Evolutionary conservation across 163 green algal genomes (phyloP), one percentile per base, ranked within the genome.

Genomic region (Scenedesmus sp.): DNA sequence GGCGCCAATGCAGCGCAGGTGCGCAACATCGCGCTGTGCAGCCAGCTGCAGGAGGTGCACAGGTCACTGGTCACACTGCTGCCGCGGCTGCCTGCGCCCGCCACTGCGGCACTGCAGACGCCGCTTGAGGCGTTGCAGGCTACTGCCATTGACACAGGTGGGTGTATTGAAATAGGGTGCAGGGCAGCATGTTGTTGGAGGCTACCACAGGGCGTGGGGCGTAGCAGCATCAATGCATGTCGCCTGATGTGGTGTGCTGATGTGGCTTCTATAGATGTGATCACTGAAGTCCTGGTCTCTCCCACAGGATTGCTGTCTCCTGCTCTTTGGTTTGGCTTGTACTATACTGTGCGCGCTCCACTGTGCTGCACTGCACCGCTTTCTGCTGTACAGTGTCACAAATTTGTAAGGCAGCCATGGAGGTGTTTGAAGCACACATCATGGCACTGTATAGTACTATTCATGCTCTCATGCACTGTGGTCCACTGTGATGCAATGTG

Each of bases 21-120:
- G 93, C 94, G 97, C 88, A 99, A 99, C 95, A 97, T 98, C 66
- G 90, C 95, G 20, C 95, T 99, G 54, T 97, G 95, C 90, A 96
- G 95, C 20, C 94, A 96, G 89, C 93, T 99, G 88, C 96, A 99
- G 90, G 98, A 98, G 93, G 96, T 98, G 88, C 95, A 98, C 92
- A 91, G 89, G 79, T 96, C 96, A 20, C 84, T 98, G 9, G 79
- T 70, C 0, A 92, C 88, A 13, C 92, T 97, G 81, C 90, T 96
- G 77, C 94, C 95, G 3, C 94, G 95, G 57, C 93, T 99, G 91
- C 97, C 96, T 2, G 79, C 93, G 0, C 89, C 93, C 12, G 96
- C 96, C 3, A 92, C 95, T 46, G 94, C 93, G 2, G 94, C 90
- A 34, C 93, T 99, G 70, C 54, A 56, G 52, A 82, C 84, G 1